Percentiles rank a stretch among this genome's conserved stretches.
These are phyloP conservation scores for Corymbia maculata DNA, from an alignment of 345 rosid genomes.

Conservation along the genomic window DNA sequence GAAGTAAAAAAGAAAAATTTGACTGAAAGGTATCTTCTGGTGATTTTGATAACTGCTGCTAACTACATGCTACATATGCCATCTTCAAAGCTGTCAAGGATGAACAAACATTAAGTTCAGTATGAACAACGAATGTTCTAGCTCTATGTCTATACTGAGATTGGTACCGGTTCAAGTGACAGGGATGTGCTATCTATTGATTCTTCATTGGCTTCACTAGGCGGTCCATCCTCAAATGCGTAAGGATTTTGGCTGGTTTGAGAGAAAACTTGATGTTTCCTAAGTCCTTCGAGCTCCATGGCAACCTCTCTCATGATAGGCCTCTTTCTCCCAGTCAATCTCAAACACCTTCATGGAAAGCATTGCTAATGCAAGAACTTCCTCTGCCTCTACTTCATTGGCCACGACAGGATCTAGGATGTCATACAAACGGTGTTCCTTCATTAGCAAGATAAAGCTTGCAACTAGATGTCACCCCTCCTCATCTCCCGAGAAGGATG, in stretches of 20 bases:
- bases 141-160: neutral
- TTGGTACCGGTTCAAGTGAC: neutral
- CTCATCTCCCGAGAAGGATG: neutral
- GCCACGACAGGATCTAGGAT: neutral
- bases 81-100: neutral
- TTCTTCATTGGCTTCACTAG: neutral
- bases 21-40: neutral
- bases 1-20: no score
- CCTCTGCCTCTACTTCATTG: neutral
- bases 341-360: constrained; percentile 4
- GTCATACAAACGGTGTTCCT: neutral
- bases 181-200: neutral
- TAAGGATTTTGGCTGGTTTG: neutral
- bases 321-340: constrained; percentile 8
- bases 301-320: constrained; percentile 20
- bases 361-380: neutral
- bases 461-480: neutral
- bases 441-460: constrained; percentile 2
- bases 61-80: neutral
- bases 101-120: neutral
- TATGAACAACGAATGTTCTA: neutral
- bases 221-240: neutral
- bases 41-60: no score
- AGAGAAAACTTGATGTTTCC: neutral
- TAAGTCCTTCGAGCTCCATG: constrained; percentile 5